Conservation (phyloP, 1,284 basidiomycete species). For the Cutaneotrichosporon cyanovorans region DNA sequence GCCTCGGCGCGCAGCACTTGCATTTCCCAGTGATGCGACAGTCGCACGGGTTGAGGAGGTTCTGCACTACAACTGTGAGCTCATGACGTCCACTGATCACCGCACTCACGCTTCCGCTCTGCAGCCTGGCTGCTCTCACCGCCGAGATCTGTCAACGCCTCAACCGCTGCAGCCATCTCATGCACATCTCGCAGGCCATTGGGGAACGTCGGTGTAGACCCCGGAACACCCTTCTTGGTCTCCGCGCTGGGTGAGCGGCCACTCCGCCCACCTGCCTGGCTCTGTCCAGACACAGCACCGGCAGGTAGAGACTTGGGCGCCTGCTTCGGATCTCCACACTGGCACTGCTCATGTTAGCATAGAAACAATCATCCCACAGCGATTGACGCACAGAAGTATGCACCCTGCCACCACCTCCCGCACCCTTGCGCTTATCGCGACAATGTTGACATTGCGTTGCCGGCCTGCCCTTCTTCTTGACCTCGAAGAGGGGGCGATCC, state of each 20-base stretch:
- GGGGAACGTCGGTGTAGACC: conserved; percentile 40
- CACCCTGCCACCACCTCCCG: conserved; percentile 17
- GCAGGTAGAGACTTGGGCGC: conserved; percentile 7
- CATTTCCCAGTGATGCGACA: conserved; percentile 48
- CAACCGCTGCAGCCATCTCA: conserved; percentile 42
- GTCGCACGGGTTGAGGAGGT: conserved; percentile 43
- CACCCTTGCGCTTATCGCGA: conserved; percentile 62
- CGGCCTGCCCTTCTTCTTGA: conserved; percentile 70
- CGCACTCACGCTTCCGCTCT: conserved; percentile 28
- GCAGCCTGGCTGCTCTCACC: conserved; percentile 23
- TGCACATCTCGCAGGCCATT: conserved; percentile 46
- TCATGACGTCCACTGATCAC: conserved; percentile 47
- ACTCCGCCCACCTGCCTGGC: no score
- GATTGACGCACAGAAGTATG: conserved; percentile 35
- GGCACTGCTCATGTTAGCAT: conserved; percentile 27
- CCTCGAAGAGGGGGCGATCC: conserved; percentile 67
- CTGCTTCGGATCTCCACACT: conserved; percentile 30
- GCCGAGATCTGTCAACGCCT: conserved; percentile 31
- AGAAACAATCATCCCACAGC: neutral
- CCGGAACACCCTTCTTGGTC: conserved; percentile 38
- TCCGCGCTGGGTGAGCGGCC: conserved; percentile 8
- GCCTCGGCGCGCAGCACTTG: conserved; percentile 53
- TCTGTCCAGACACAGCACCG: neutral
- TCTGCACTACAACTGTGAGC: conserved; percentile 22
- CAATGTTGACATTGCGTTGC: conserved; percentile 73